phyloP scores from a whole-genome alignment of 257 asterid species.

The Galeopsis tetrahit region DNA sequence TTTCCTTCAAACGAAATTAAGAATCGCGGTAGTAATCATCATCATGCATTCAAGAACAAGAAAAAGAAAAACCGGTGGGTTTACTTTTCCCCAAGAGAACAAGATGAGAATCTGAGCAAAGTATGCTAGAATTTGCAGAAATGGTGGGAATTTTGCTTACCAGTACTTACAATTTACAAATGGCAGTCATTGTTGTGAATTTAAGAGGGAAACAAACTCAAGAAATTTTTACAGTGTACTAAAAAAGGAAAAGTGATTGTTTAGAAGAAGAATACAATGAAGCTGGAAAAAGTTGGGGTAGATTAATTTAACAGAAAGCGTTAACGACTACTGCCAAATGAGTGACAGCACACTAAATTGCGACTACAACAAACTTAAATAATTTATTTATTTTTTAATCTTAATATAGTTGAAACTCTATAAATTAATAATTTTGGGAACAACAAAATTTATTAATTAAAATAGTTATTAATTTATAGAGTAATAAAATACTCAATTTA shows the following conservation, averaged over 20 bases:
- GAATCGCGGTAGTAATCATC: conserved; percentile 21
- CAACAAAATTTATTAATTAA: too few relatives aligned
- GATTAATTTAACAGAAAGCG: too few relatives aligned
- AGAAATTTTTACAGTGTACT: conserved; percentile 19
- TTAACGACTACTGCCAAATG: too few relatives aligned
- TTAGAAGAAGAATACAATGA: not conserved
- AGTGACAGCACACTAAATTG: too few relatives aligned
- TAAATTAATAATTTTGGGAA: too few relatives aligned
- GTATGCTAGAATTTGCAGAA: not conserved
- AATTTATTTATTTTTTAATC: too few relatives aligned
- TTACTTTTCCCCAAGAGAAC: not conserved
- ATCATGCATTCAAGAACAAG: conserved; percentile 28
- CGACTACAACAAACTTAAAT: too few relatives aligned
- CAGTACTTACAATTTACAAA: conserved; percentile 16
- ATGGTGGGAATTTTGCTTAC: conserved; percentile 16
- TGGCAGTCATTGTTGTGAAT: conserved; percentile 19
- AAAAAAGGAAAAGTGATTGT: conserved; percentile 8
- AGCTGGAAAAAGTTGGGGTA: not conserved
- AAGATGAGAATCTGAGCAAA: conserved; percentile 5
- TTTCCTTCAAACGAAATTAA: not conserved
- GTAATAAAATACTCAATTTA: too few relatives aligned
- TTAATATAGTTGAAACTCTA: too few relatives aligned
- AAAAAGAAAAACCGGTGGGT: not conserved
- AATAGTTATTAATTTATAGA: too few relatives aligned
- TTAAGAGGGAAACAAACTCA: conserved; percentile 24